These are phyloP conservation scores for Stenocarpella maydis DNA, from an alignment of 2,329 filamentous ascomycete species.

Conservation along the genomic window DNA sequence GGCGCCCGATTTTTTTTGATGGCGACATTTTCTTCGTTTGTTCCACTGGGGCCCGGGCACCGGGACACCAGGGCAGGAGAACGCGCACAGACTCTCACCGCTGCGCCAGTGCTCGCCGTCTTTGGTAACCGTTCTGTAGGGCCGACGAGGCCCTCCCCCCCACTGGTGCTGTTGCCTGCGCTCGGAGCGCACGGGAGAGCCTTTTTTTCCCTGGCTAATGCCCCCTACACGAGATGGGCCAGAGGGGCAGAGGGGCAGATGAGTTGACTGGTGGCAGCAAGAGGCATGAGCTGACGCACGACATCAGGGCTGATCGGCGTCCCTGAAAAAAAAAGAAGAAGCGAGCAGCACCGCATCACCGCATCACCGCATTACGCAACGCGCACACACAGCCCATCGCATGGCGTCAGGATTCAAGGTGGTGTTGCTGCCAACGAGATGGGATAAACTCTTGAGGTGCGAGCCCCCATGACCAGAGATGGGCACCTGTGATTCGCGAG, in stretches of 20 bases:
- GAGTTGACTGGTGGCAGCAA: neutral
- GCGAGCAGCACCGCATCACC: neutral
- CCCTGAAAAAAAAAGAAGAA: neutral
- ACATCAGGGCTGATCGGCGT: conserved; percentile 2
- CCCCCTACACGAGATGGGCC: neutral
- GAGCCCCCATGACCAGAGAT: conserved; percentile 25
- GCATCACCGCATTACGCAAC: neutral
- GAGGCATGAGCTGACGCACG: conserved; percentile 1
- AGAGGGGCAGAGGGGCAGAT: neutral
- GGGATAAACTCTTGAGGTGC: conserved; percentile 11
- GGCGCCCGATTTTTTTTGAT: neutral
- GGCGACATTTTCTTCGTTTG: conserved; percentile 10
- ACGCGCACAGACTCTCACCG: conserved; percentile 20
- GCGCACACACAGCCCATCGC: neutral
- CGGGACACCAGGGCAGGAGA: neutral
- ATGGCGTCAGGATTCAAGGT: conserved; percentile 5
- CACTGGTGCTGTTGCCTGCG: neutral
- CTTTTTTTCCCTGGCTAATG: neutral
- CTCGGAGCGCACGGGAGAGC: neutral
- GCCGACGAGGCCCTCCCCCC: neutral
- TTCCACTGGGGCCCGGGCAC: too few relatives aligned
- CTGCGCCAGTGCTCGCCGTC: conserved; percentile 15
- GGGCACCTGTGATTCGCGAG: conserved; percentile 14
- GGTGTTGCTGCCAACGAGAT: neutral
- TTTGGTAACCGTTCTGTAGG: conserved; percentile 15